Conservation (phyloP, 176 grass and related monocot genomes). For the Oryza meyeriana region DNA sequence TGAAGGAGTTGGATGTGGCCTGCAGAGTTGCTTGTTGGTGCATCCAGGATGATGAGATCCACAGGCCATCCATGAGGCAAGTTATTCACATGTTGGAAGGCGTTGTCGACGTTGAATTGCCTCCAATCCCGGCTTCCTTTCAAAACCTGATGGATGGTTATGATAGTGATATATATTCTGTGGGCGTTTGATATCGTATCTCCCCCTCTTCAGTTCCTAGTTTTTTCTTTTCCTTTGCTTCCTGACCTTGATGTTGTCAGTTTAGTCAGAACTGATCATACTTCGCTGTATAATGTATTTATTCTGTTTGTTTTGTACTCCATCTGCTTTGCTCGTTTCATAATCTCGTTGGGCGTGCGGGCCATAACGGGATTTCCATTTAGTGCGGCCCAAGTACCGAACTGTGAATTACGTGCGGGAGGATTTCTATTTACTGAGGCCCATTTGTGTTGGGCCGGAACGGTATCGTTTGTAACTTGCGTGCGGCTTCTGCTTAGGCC, state of each 20-base stretch:
- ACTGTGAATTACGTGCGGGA: too few relatives aligned
- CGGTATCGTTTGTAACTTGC: too few relatives aligned
- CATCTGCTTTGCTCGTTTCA: too few relatives aligned
- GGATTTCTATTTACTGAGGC: too few relatives aligned
- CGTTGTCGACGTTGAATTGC: not conserved
- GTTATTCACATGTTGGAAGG: slow-evolving; percentile 35
- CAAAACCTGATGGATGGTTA: slow-evolving; percentile 19
- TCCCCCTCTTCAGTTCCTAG: not conserved
- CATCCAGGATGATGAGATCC: slow-evolving; percentile 37
- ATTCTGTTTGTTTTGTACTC: not conserved
- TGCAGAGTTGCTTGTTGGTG: slow-evolving; percentile 45
- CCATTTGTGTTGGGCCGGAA: too few relatives aligned
- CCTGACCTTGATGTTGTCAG: not conserved
- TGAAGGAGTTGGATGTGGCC: slow-evolving; percentile 19
- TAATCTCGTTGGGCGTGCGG: too few relatives aligned
- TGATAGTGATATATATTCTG: not conserved
- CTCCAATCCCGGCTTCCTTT: slow-evolving; percentile 29
- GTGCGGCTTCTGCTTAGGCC: too few relatives aligned
- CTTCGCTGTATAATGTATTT: not conserved
- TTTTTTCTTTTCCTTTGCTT: not conserved
- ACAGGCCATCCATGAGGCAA: slow-evolving; percentile 36
- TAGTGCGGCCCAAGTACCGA: too few relatives aligned
- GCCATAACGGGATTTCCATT: too few relatives aligned
- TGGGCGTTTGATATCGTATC: not conserved
- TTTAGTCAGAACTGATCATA: not conserved